Evolutionary conservation across 2,329 filamentous ascomycete species (phyloP), one percentile per base, ranked within the genome.

Genomic region (Calycina marina): DNA sequence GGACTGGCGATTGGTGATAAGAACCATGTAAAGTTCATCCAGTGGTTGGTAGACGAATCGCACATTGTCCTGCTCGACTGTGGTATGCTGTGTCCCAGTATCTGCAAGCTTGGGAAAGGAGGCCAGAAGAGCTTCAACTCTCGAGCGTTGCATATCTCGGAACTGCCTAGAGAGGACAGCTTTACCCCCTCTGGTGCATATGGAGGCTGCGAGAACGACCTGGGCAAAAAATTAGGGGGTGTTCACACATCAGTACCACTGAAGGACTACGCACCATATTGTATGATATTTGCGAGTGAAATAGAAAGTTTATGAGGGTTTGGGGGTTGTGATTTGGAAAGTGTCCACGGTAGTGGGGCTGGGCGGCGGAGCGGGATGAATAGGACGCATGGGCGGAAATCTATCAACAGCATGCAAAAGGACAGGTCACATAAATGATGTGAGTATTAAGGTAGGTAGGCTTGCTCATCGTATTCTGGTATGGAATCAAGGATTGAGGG

Each of bases 11-110:
- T 98, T 98, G 58, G 92, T 98, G 61, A 98, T 96, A 52, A 98
- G 75, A 45, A 98, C 88, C 74, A 98, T 96, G 71, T 98, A 98
- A 43, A 98, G 77, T 65, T 98, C 92, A 62, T 98, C 92, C 43
- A 98, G 71, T 39, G 90, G 92, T 58, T 98, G 90, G 67, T 98
- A 98, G 37, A 98, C 90, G 56, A 94, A 98, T 63, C 90, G 88
- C 53, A 98, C 90, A 64, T 93, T 96, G 65, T 98, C 92, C 61
- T 96, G 86, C 61, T 98, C 90, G 50, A 96, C 86, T 4, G 83
- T 98, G 16, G 90, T 98, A 60, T 98, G 90, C 60, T 98, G 90
- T 32, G 85, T 94, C 40, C 86, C 82, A 41, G 82, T 85, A 58
- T 94, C 86, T 51, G 90, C 86, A 37, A 96, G 80, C 63, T 98